Percentiles rank a stretch among this genome's conserved stretches.
Conservation (phyloP, 2,329 filamentous ascomycete genomes). For the Ascochyta pisi region DNA sequence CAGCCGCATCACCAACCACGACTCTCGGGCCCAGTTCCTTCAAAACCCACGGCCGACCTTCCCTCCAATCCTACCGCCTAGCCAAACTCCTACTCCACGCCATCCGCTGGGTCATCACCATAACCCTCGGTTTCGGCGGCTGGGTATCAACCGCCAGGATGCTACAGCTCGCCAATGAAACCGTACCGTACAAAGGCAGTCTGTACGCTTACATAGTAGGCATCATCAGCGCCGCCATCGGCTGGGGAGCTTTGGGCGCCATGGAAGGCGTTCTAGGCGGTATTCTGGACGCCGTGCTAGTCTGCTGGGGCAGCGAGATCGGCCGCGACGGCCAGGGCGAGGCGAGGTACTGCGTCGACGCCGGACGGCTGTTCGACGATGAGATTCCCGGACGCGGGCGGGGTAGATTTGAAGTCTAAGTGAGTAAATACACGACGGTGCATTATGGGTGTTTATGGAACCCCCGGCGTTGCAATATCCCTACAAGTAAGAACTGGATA, state of each 20-base stretch:
- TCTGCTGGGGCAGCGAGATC: slow-evolving; percentile 91
- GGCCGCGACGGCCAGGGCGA: slow-evolving; percentile 63
- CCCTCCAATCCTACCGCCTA: slow-evolving; percentile 84
- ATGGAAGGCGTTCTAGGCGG: slow-evolving; percentile 89
- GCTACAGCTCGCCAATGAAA: slow-evolving; percentile 66
- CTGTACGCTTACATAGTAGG: slow-evolving; percentile 95
- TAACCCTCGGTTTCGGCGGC: slow-evolving; percentile 89
- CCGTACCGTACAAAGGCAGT: slow-evolving; percentile 68
- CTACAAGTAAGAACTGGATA: neutral
- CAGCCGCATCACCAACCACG: slow-evolving; percentile 74
- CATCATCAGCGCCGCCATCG: slow-evolving; percentile 89
- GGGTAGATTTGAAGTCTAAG: slow-evolving; percentile 36
- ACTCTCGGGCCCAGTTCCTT: slow-evolving; percentile 57
- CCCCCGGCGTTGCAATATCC: neutral
- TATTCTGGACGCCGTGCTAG: slow-evolving; percentile 84
- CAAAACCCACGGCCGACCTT: slow-evolving; percentile 51
- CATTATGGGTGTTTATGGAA: neutral
- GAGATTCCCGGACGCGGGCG: slow-evolving; percentile 34
- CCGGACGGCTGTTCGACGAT: slow-evolving; percentile 82
- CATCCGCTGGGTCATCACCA: slow-evolving; percentile 88
- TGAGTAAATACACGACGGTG: neutral
- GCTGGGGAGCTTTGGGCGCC: slow-evolving; percentile 89
- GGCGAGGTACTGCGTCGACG: slow-evolving; percentile 86
- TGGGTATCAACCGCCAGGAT: slow-evolving; percentile 93
- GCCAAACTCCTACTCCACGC: slow-evolving; percentile 92